Conservation (phyloP, 345 rosid species). For the Eucalyptus polybractea region DNA sequence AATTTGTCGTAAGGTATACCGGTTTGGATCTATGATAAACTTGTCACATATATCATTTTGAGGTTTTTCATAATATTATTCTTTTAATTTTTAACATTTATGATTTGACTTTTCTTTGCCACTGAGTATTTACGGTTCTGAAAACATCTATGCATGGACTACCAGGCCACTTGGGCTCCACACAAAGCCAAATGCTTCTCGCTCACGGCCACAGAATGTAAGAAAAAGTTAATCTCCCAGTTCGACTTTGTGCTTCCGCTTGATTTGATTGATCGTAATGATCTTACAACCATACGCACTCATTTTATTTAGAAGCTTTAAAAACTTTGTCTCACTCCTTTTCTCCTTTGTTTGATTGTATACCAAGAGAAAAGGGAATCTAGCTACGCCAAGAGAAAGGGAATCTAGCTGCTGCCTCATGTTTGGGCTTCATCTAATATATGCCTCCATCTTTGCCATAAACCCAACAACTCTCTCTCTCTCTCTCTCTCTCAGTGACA, state of each 20-base stretch:
- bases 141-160: neutral
- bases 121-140: rapidly evolving
- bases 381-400: too few species aligned
- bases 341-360: neutral
- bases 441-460: neutral
- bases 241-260: neutral
- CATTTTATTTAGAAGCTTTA: neutral
- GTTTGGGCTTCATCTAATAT: neutral
- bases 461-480: too few species aligned
- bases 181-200: neutral
- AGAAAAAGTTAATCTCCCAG: neutral
- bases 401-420: neutral
- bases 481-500: too few species aligned
- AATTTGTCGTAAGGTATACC: too few species aligned
- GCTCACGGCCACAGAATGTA: neutral
- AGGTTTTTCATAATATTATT: too few species aligned
- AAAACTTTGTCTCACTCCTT: neutral
- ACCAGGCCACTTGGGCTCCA: neutral
- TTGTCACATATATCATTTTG: too few species aligned
- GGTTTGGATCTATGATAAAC: rapidly evolving
- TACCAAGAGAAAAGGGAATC: neutral
- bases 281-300: neutral
- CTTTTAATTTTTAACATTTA: neutral
- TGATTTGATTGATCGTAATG: neutral
- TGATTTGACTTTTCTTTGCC: neutral